Evolutionary conservation across 331 rosid genomes (phyloP).

Genomic region (Saraca asoca): DNA sequence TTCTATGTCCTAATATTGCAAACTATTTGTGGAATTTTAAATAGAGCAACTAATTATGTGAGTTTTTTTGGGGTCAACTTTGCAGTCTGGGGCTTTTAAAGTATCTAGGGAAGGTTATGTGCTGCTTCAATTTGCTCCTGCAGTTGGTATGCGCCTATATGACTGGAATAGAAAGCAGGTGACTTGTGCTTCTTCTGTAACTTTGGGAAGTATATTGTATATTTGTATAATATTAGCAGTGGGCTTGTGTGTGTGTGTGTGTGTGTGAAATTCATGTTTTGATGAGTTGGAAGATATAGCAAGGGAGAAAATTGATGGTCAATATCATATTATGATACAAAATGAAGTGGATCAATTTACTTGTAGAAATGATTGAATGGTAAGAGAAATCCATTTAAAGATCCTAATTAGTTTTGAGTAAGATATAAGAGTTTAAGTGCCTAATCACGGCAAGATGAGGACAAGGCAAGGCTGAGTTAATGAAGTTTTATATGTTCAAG

Average conservation of each 20-base stretch:
- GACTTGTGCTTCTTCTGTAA: conserved; percentile 17
- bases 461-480: not conserved
- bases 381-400: not conserved
- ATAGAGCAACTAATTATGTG: conserved; percentile 19
- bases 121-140: conserved; percentile 93
- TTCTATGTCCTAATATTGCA: conserved; percentile 15
- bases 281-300: no score
- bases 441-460: not conserved
- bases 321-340: not conserved
- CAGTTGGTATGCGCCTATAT: conserved; percentile 67
- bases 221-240: not conserved
- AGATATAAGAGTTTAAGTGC: not conserved
- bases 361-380: not conserved
- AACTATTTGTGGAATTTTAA: conserved; percentile 10
- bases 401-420: not conserved
- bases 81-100: conserved; percentile 89
- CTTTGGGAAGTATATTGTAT: not conserved
- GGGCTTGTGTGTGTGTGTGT: not conserved
- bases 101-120: conserved; percentile 79
- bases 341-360: not conserved
- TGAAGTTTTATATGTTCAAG: not conserved
- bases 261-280: not conserved
- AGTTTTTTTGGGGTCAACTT: conserved; percentile 27
- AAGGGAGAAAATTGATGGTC: not conserved
- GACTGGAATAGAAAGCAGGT: conserved; percentile 97